phyloP scores from a whole-genome alignment of 805 yeast genomes.

The Wickerhamiella alocasiicola region DNA sequence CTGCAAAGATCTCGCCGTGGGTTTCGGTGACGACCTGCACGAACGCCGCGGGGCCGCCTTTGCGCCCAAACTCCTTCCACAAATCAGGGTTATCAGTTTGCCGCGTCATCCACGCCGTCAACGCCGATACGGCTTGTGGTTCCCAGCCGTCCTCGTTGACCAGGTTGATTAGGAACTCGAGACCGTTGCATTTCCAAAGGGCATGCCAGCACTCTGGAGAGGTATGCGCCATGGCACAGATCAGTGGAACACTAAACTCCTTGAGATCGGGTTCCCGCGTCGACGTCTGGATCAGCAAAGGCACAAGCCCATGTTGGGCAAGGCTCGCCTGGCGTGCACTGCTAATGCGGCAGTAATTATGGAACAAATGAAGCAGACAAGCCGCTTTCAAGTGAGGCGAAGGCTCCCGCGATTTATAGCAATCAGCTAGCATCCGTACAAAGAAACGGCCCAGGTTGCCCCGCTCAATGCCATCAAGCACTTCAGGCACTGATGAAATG shows the following conservation, averaged over 20 bases:
- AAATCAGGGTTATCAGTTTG: slow-evolving; percentile 15
- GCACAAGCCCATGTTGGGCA: slow-evolving; percentile 37
- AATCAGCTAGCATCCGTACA: slow-evolving; percentile 25
- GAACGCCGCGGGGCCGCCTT: slow-evolving; percentile 4
- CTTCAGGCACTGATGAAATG: slow-evolving; percentile 22
- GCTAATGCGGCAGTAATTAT: slow-evolving; percentile 41
- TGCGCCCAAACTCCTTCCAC: not conserved
- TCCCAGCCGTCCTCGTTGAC: slow-evolving; percentile 46
- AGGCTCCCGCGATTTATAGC: slow-evolving; percentile 14
- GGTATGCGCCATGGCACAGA: slow-evolving; percentile 42
- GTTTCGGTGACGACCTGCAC: slow-evolving; percentile 2
- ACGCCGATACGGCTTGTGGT: slow-evolving; percentile 41
- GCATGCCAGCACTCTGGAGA: slow-evolving; percentile 30
- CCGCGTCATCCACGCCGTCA: slow-evolving; percentile 29
- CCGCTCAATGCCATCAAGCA: slow-evolving; percentile 23
- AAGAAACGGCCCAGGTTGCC: slow-evolving; percentile 35
- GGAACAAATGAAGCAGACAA: slow-evolving; percentile 37
- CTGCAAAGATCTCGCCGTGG: slow-evolving; percentile 6
- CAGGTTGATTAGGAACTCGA: slow-evolving; percentile 31
- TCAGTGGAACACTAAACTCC: slow-evolving; percentile 41
- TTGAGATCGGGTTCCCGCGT: slow-evolving; percentile 34
- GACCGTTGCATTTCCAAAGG: slow-evolving; percentile 31
- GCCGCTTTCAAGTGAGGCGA: slow-evolving; percentile 32
- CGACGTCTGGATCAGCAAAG: slow-evolving; percentile 32
- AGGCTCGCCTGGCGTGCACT: slow-evolving; percentile 35